These are phyloP conservation scores for Chalciporus sp. DNA, from an alignment of 1,284 basidiomycete species.

Conservation along the genomic window DNA sequence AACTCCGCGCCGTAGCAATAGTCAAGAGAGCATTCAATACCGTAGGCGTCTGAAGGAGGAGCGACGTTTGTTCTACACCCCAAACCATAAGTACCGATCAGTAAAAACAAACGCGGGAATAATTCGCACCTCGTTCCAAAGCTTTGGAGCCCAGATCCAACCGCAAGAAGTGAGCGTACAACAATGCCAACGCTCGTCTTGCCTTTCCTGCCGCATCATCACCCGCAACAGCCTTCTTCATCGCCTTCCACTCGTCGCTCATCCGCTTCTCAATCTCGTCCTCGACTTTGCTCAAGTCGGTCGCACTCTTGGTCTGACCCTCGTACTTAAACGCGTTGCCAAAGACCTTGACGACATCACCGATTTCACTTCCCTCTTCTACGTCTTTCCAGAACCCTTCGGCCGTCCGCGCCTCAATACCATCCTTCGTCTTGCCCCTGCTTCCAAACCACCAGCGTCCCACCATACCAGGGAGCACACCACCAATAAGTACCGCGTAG, in stretches of 20 bases:
- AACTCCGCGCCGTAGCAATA: conserved; percentile 86
- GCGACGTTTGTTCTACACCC: conserved; percentile 60
- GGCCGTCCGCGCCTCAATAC: conserved; percentile 83
- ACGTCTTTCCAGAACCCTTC: conserved; percentile 89
- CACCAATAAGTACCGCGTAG: conserved; percentile 89
- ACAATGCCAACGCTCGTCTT: conserved; percentile 61
- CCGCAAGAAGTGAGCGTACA: conserved; percentile 89
- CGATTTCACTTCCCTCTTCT: conserved; percentile 78
- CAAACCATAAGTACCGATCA: conserved; percentile 9
- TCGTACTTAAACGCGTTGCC: conserved; percentile 77
- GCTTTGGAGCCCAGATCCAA: conserved; percentile 59
- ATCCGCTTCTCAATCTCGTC: conserved; percentile 51
- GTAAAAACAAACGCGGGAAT: neutral
- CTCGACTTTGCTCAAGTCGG: conserved; percentile 62
- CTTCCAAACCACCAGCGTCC: conserved; percentile 99
- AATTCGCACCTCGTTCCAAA: conserved; percentile 62
- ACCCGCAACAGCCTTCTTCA: conserved; percentile 42
- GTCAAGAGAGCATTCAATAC: conserved; percentile 83
- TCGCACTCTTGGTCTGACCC: conserved; percentile 35
- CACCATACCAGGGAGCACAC: conserved; percentile 75
- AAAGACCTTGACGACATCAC: conserved; percentile 76
- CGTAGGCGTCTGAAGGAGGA: conserved; percentile 73
- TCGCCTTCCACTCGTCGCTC: conserved; percentile 55
- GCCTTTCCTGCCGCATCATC: conserved; percentile 42
- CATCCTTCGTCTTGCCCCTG: conserved; percentile 90